Evolutionary conservation across 2,329 filamentous ascomycete genomes (phyloP).

Genomic region (Aphanocladium album): DNA sequence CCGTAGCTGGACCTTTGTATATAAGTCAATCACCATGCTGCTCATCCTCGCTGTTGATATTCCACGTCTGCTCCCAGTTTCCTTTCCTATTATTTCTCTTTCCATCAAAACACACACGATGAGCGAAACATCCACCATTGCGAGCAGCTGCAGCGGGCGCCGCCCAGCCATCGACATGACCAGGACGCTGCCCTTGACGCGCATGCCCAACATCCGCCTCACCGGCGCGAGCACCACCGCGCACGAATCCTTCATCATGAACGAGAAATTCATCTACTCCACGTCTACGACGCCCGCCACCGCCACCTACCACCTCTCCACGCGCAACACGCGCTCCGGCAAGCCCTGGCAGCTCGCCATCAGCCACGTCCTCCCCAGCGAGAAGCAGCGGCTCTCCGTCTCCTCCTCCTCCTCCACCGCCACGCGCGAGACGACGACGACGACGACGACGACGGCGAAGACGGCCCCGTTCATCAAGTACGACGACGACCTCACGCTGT

Average conservation of each 20-base stretch:
- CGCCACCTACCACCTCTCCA: conserved; percentile 5
- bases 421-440: no score
- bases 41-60: no score
- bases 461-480: neutral
- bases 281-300: neutral
- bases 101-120: no score
- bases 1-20: no score
- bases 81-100: no score
- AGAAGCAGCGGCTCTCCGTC: neutral
- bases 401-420: neutral
- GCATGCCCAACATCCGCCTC: conserved; percentile 2
- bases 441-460: no score
- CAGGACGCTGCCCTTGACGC: neutral
- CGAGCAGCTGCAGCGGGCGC: neutral
- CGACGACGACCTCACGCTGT: conserved; percentile 9
- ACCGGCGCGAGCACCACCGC: neutral
- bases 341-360: conserved; percentile 2
- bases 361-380: conserved; percentile 8
- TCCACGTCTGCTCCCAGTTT: no score
- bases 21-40: no score
- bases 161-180: neutral
- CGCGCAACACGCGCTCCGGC: conserved; percentile 6
- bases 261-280: conserved; percentile 3
- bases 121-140: conserved; percentile 7
- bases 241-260: neutral